These are phyloP conservation scores for Aurinia saxatilis DNA, from an alignment of 345 rosid species.

Conservation along the genomic window DNA sequence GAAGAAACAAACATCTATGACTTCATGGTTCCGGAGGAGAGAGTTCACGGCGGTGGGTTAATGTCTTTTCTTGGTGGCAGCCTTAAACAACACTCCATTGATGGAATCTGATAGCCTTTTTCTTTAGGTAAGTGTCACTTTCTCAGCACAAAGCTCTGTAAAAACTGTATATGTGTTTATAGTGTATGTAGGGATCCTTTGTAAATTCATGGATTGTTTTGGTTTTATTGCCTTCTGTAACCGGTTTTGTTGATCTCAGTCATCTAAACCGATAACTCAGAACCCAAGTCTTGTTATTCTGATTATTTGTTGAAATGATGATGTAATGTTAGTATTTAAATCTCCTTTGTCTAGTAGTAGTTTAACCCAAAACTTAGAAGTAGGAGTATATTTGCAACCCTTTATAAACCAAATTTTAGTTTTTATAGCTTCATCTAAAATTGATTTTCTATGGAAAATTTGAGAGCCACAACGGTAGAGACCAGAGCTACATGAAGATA, in stretches of 20 bases:
- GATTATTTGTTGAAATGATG: no score
- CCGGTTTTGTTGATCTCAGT: not conserved
- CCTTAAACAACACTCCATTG: slow-evolving; percentile 39
- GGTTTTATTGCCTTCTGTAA: not conserved
- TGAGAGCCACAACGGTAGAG: slow-evolving; percentile 34
- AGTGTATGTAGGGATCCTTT: not conserved
- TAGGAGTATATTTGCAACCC: no score
- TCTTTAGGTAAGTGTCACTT: not conserved
- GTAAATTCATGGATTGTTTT: not conserved
- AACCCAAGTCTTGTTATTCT: no score
- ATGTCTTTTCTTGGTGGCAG: slow-evolving; percentile 79
- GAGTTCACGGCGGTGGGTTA: slow-evolving; percentile 88
- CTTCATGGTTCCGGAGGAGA: slow-evolving; percentile 67
- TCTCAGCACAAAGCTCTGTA: slow-evolving; percentile 2
- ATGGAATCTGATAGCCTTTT: slow-evolving; percentile 36
- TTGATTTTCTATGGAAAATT: not conserved
- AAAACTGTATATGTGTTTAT: not conserved
- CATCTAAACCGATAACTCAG: not conserved
- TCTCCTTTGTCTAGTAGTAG: no score
- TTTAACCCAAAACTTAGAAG: no score
- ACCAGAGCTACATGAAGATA: slow-evolving; percentile 15
- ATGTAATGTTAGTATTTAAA: no score
- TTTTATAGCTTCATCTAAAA: not conserved
- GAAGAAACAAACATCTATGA: slow-evolving; percentile 32
- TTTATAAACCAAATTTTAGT: no score